Evolutionary conservation across 352 stramenopile species (phyloP).

Genomic region (Phytophthora constricta): DNA sequence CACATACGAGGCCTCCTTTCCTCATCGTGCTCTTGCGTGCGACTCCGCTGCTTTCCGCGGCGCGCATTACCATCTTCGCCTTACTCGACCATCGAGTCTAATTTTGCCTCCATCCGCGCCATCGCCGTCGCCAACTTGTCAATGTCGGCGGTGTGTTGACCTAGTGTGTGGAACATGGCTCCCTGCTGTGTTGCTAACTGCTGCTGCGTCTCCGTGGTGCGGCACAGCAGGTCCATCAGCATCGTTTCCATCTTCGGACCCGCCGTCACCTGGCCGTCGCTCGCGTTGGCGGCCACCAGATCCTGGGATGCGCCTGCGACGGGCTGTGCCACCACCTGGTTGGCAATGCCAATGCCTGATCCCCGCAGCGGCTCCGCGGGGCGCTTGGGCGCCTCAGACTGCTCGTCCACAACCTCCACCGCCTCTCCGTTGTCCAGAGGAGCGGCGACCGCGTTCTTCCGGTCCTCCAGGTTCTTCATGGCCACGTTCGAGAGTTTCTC

Average conservation of each 20-base stretch:
- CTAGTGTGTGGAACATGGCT: slow-evolving; percentile 91
- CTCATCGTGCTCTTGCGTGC: slow-evolving; percentile 28
- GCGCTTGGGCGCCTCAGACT: slow-evolving; percentile 35
- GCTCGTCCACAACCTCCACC: slow-evolving; percentile 41
- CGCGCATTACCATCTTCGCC: slow-evolving; percentile 31
- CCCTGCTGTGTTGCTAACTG: slow-evolving; percentile 91
- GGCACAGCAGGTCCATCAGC: slow-evolving; percentile 89
- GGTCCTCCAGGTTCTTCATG: slow-evolving; percentile 91
- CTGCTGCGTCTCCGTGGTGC: slow-evolving; percentile 90
- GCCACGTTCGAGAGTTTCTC: slow-evolving; percentile 90
- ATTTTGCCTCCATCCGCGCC: slow-evolving; percentile 91
- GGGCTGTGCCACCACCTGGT: slow-evolving; percentile 75
- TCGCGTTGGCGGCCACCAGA: slow-evolving; percentile 80
- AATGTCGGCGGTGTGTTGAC: slow-evolving; percentile 89
- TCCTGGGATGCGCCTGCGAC: slow-evolving; percentile 71
- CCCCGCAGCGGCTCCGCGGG: slow-evolving; percentile 50
- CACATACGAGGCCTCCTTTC: slow-evolving; percentile 28
- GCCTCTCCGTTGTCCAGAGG: slow-evolving; percentile 62
- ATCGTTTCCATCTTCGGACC: slow-evolving; percentile 92
- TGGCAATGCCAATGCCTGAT: slow-evolving; percentile 79
- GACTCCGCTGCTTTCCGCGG: slow-evolving; percentile 29
- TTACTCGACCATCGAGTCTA: slow-evolving; percentile 86
- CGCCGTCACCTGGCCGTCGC: slow-evolving; percentile 82
- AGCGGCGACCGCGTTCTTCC: slow-evolving; percentile 84
- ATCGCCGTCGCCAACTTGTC: slow-evolving; percentile 87